Conservation (phyloP, 1,284 basidiomycete genomes). For the Naganishia liquefaciens region DNA sequence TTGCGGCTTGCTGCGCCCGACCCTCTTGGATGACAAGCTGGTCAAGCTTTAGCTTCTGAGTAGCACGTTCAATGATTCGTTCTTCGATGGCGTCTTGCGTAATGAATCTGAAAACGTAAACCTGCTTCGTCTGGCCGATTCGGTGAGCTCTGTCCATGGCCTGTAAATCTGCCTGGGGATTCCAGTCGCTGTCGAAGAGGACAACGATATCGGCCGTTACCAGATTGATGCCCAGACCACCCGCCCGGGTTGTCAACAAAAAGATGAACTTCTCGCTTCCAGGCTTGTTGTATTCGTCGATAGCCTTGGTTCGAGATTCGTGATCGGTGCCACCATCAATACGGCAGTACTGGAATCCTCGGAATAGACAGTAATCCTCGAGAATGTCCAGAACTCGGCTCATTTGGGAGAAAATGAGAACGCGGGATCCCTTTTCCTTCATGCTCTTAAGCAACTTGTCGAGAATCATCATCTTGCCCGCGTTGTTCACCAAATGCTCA, state of each 20-base stretch:
- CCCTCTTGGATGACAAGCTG: constrained; percentile 99
- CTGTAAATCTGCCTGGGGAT: constrained; percentile 97
- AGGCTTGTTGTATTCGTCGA: constrained; percentile 97
- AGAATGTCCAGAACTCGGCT: constrained; percentile 92
- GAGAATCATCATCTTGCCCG: constrained; percentile 96
- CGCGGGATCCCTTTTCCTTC: constrained; percentile 90
- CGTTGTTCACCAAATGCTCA: constrained; percentile 92
- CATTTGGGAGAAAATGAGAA: constrained; percentile 99
- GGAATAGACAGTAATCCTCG: constrained; percentile 96
- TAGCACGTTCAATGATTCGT: constrained; percentile 92
- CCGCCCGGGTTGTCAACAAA: constrained; percentile 95
- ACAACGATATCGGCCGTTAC: constrained; percentile 95
- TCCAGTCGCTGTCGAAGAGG: constrained; percentile 99
- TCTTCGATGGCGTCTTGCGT: constrained; percentile 91
- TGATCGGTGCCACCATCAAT: constrained; percentile 96
- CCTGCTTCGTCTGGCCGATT: constrained; percentile 98
- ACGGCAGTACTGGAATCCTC: constrained; percentile 88
- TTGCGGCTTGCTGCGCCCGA: constrained; percentile 59
- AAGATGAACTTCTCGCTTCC: constrained; percentile 96
- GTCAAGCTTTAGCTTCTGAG: constrained; percentile 92
- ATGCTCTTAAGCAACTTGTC: constrained; percentile 87
- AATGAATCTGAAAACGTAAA: constrained; percentile 97
- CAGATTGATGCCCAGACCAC: constrained; percentile 95
- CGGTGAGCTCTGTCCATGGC: constrained; percentile 99
- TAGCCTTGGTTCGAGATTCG: constrained; percentile 91